A percentile compares a stretch with the other conserved stretches of the same genome.
Evolutionary conservation across 2,329 filamentous ascomycete species (phyloP).

Genomic region (Fusarium devonianum): DNA sequence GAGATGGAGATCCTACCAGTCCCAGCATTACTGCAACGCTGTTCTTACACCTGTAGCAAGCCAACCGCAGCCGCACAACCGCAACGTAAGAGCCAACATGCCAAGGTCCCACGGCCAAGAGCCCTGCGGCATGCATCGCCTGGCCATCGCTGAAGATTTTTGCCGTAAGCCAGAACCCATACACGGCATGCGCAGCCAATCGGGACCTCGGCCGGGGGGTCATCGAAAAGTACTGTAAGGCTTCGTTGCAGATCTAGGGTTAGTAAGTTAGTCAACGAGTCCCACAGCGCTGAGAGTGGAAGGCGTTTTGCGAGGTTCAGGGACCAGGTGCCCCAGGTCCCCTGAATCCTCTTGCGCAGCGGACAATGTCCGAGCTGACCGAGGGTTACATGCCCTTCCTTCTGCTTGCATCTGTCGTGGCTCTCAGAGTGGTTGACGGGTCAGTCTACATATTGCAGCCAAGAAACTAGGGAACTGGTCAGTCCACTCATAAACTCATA

Average conservation of each 20-base stretch:
- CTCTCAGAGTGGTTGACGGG: neutral
- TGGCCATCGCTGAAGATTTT: neutral
- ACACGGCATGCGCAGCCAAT: constrained; percentile 9
- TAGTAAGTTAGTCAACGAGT: too few relatives aligned
- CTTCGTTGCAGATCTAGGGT: constrained; percentile 8
- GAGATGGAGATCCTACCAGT: constrained; percentile 12
- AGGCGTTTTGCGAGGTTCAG: neutral
- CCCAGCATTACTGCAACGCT: constrained; percentile 13
- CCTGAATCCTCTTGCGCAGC: neutral
- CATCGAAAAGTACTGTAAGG: constrained; percentile 1
- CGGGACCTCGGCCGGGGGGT: constrained; percentile 1
- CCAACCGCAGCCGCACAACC: neutral
- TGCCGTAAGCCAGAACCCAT: constrained; percentile 7
- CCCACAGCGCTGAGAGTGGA: neutral
- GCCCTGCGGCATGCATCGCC: neutral
- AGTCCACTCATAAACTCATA: too few relatives aligned
- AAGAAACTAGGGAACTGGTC: too few relatives aligned
- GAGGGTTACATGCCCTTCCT: neutral
- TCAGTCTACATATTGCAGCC: too few relatives aligned
- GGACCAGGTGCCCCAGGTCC: neutral
- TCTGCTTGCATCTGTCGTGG: neutral
- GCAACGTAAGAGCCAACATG: neutral
- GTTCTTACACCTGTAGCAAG: constrained; percentile 11
- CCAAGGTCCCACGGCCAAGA: neutral
- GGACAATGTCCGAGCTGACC: neutral